Evolutionary conservation across 768 basidiomycete species (phyloP).

Genomic region (Pleurotus eryngii): DNA sequence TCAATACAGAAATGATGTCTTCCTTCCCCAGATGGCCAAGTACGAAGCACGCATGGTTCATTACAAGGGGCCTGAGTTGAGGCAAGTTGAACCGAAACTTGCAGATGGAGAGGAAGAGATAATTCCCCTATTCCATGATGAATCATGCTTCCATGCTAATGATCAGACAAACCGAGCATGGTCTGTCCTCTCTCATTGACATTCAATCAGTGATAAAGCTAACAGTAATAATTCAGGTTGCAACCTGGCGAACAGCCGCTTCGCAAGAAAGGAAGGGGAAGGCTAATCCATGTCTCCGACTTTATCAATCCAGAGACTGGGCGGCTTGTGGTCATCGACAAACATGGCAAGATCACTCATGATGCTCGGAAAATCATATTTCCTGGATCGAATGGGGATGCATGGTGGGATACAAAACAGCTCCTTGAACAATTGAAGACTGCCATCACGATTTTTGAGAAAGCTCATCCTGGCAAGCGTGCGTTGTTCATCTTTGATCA

Average conservation of each 20-base stretch:
- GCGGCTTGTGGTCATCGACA: slow-evolving; percentile 21
- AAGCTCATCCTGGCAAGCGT: slow-evolving; percentile 26
- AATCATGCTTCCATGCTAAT: slow-evolving; percentile 26
- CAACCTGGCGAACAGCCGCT: slow-evolving; percentile 19
- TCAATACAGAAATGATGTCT: slow-evolving; percentile 25
- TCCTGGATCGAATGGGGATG: slow-evolving; percentile 31
- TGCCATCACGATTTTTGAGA: slow-evolving; percentile 33
- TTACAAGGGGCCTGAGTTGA: slow-evolving; percentile 18
- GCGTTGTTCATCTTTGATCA: slow-evolving; percentile 39
- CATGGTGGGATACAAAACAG: slow-evolving; percentile 36
- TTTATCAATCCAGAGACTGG: slow-evolving; percentile 34
- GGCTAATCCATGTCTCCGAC: slow-evolving; percentile 36
- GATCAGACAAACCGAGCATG: slow-evolving; percentile 13
- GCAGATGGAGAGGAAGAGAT: slow-evolving; percentile 20
- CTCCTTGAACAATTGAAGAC: slow-evolving; percentile 28
- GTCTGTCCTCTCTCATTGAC: background rate
- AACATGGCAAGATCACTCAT: slow-evolving; percentile 19
- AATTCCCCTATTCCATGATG: slow-evolving; percentile 28
- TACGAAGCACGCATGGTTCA: slow-evolving; percentile 21
- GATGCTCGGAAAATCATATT: slow-evolving; percentile 35
- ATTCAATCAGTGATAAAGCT: slow-evolving; percentile 7
- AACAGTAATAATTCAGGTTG: slow-evolving; percentile 20
- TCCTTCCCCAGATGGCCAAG: slow-evolving; percentile 23
- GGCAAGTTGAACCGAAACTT: slow-evolving; percentile 16
- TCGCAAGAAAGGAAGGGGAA: slow-evolving; percentile 30